A percentile compares a stretch with the other conserved stretches of the same genome.
phyloP scores from a whole-genome alignment of 1,139 yeast genomes.

The Suhomyces wounanorum region DNA sequence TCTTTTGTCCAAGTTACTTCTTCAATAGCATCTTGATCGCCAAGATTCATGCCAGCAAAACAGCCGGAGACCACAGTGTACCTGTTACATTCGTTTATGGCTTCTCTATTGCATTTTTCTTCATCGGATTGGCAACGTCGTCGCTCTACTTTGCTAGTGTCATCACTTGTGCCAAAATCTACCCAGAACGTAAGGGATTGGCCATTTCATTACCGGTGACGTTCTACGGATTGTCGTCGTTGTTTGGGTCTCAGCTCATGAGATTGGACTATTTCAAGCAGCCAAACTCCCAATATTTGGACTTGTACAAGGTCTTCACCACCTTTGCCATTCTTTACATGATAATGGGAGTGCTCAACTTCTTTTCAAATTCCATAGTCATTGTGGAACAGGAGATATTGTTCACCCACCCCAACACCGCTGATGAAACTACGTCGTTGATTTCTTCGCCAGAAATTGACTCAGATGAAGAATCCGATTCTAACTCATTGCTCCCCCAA shows the following conservation, averaged over 20 bases:
- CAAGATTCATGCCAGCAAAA: neutral
- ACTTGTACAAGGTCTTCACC: conserved; percentile 56
- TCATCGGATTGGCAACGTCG: conserved; percentile 81
- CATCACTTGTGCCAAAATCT: conserved; percentile 81
- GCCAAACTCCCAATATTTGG: conserved; percentile 31
- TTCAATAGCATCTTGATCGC: conserved; percentile 29
- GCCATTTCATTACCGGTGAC: conserved; percentile 89
- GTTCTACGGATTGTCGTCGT: conserved; percentile 79
- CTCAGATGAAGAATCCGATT: conserved; percentile 15
- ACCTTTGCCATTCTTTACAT: conserved; percentile 61
- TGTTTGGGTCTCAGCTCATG: conserved; percentile 60
- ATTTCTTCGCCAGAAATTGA: conserved; percentile 16
- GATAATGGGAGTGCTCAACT: conserved; percentile 57
- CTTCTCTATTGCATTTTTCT: conserved; percentile 40
- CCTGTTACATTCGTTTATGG: conserved; percentile 22
- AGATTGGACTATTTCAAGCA: conserved; percentile 41
- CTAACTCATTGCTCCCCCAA: conserved; percentile 22
- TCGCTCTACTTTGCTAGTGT: conserved; percentile 76
- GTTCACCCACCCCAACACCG: conserved; percentile 21
- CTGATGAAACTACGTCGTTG: conserved; percentile 29
- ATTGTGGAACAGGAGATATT: conserved; percentile 59
- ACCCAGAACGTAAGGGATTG: conserved; percentile 71
- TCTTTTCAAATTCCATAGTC: conserved; percentile 63
- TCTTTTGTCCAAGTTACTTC: conserved; percentile 75
- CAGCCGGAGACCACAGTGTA: neutral